Evolutionary conservation across 164 flowering plant genomes (phyloP).

Genomic region (Cinnamomum micranthum): DNA sequence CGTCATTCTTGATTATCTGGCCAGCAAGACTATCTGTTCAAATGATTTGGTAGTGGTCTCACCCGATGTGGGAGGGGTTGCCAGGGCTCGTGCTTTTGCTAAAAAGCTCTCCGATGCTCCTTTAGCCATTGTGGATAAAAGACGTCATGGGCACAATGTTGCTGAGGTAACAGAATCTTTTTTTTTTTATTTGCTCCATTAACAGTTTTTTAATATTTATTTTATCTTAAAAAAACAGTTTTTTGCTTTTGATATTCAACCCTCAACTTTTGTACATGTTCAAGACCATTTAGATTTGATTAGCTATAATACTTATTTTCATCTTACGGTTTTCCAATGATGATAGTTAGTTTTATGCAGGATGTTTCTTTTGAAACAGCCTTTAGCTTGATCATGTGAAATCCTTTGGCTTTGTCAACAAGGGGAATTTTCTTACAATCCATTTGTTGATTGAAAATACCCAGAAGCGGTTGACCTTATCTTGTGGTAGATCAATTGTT

Average conservation of each 20-base stretch:
- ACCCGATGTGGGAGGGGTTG: conserved; percentile 99
- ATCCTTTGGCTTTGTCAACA: neutral
- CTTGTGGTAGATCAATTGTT: too few species aligned
- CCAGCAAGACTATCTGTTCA: conserved; percentile 79
- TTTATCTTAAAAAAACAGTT: neutral
- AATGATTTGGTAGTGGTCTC: conserved; percentile 97
- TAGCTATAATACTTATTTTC: neutral
- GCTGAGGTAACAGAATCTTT: conserved; percentile 62
- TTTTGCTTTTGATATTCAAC: neutral
- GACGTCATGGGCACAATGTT: conserved; percentile 94
- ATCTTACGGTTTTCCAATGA: neutral
- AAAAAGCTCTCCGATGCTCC: conserved; percentile 98
- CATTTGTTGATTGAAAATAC: neutral
- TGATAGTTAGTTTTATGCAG: neutral
- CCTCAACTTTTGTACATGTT: neutral
- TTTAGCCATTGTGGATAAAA: conserved; percentile 95
- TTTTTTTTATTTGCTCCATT: neutral
- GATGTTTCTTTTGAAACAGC: neutral
- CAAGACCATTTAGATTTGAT: neutral
- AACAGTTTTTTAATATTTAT: neutral
- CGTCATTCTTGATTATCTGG: conserved; percentile 95
- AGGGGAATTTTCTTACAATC: neutral
- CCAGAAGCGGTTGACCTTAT: too few species aligned
- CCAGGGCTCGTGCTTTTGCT: conserved; percentile 97
- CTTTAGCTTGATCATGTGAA: neutral